phyloP scores from a whole-genome alignment of 1,139 yeast species.

The Entelexis sorbosivorans region DNA sequence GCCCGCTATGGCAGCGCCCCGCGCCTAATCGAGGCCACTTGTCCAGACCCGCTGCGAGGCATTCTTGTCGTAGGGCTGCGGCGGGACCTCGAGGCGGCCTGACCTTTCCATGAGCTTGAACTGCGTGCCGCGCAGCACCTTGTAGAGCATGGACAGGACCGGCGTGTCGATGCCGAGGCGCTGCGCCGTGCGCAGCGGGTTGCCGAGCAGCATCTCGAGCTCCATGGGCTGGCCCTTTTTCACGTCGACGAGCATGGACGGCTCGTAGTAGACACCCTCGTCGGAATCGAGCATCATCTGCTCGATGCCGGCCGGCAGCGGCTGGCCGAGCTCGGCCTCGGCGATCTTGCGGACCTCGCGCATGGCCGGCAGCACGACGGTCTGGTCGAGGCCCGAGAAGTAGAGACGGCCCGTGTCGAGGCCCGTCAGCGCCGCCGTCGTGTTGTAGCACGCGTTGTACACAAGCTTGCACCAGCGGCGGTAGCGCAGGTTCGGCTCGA shows the following conservation, averaged over 20 bases:
- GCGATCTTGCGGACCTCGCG: slow-evolving; percentile 53
- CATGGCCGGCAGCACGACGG: slow-evolving; percentile 47
- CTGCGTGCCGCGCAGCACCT: slow-evolving; percentile 49
- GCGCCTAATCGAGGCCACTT: not conserved
- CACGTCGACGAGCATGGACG: slow-evolving; percentile 65
- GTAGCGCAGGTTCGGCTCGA: slow-evolving; percentile 33
- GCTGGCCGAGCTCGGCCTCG: slow-evolving; percentile 42
- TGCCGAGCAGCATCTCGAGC: slow-evolving; percentile 59
- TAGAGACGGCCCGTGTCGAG: slow-evolving; percentile 50
- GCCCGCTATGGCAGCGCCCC: too few relatives aligned
- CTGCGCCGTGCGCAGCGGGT: slow-evolving; percentile 52
- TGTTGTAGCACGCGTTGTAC: slow-evolving; percentile 57
- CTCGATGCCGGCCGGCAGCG: slow-evolving; percentile 37
- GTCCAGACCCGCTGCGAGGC: not conserved
- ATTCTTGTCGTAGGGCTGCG: slow-evolving; percentile 9
- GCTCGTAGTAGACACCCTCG: slow-evolving; percentile 54
- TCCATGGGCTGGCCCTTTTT: slow-evolving; percentile 63
- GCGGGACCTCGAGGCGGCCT: slow-evolving; percentile 39
- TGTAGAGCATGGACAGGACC: slow-evolving; percentile 44
- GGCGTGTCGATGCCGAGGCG: slow-evolving; percentile 50
- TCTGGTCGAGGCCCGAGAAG: slow-evolving; percentile 41
- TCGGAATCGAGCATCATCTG: slow-evolving; percentile 47
- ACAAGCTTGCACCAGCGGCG: slow-evolving; percentile 61
- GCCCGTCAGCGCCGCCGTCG: slow-evolving; percentile 49
- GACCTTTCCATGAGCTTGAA: slow-evolving; percentile 46